phyloP scores from a whole-genome alignment of 805 yeast species.

The Candida wancherniae region DNA sequence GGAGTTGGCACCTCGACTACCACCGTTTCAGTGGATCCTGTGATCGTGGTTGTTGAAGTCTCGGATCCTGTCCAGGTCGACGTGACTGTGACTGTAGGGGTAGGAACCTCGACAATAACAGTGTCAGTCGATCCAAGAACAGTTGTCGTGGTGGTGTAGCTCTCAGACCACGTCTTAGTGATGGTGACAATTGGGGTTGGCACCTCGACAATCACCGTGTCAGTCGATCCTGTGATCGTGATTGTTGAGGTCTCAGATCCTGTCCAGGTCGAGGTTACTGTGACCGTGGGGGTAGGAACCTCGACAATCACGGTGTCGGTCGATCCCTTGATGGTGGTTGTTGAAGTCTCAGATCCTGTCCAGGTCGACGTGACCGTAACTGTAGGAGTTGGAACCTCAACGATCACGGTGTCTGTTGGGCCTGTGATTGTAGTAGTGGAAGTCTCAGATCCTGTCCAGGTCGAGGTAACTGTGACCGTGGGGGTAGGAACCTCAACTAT shows the following conservation, averaged over 20 bases:
- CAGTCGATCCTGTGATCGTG: slow-evolving; percentile 1
- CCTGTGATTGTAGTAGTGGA: slow-evolving; percentile 2
- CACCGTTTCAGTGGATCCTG: slow-evolving; percentile 6
- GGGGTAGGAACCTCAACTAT: slow-evolving; percentile 8
- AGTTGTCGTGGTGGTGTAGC: slow-evolving; percentile 5
- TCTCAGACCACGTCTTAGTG: slow-evolving; percentile 12
- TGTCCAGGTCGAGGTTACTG: slow-evolving; percentile 10
- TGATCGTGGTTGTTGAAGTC: slow-evolving; percentile 2
- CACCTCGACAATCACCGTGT: slow-evolving; percentile 11
- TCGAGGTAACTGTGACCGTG: slow-evolving; percentile 4
- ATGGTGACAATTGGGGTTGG: slow-evolving; percentile 7
- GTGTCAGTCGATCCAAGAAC: slow-evolving; percentile 3
- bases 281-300: slow-evolving; percentile 8
- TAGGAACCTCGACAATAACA: slow-evolving; percentile 13
- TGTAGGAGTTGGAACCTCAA: slow-evolving; percentile 10
- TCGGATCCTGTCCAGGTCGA: slow-evolving; percentile 5
- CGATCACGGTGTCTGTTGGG: slow-evolving; percentile 6
- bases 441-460: slow-evolving; percentile 4
- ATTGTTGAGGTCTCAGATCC: slow-evolving; percentile 4
- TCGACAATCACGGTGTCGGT: slow-evolving; percentile 8
- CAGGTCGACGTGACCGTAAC: slow-evolving; percentile 3
- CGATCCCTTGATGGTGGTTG: slow-evolving; percentile 2
- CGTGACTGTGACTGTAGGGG: slow-evolving; percentile 13
- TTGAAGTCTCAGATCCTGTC: slow-evolving; percentile 2
- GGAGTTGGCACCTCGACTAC: slow-evolving; percentile 10